phyloP scores from a whole-genome alignment of 192 early-diverging fungal genomes.

The Umbelopsis sp. region DNA sequence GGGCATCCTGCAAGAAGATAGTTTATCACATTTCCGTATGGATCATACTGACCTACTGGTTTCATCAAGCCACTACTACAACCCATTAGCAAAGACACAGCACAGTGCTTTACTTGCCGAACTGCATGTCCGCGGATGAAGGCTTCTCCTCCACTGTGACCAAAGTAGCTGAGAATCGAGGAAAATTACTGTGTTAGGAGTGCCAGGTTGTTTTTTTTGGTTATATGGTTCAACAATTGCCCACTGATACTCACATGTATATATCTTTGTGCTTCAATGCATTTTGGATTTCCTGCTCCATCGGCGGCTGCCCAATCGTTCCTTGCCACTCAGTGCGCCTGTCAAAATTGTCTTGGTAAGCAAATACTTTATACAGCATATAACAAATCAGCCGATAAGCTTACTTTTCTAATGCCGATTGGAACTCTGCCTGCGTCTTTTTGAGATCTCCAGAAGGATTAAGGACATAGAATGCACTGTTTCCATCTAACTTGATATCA shows the following conservation, averaged over 20 bases:
- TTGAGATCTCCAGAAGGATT: constrained; percentile 90
- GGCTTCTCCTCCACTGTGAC: constrained; percentile 90
- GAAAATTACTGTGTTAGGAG: too few relatives aligned
- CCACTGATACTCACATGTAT: constrained; percentile 44
- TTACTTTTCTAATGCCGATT: constrained; percentile 48
- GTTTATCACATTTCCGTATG: constrained; percentile 78
- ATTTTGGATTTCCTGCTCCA: constrained; percentile 61
- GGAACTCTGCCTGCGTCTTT: constrained; percentile 81
- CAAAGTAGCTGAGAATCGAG: constrained; percentile 72
- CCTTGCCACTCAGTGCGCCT: constrained; percentile 67
- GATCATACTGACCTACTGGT: constrained; percentile 85
- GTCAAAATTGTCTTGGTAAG: background rate
- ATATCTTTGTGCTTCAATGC: constrained; percentile 60
- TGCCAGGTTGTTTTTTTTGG: too few relatives aligned
- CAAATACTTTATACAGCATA: background rate
- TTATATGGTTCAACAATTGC: background rate
- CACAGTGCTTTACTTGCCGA: constrained; percentile 64
- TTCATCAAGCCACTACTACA: constrained; percentile 89
- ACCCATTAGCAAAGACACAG: constrained; percentile 86
- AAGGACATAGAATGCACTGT: constrained; percentile 77
- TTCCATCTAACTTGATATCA: constrained; percentile 45
- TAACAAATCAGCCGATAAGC: background rate
- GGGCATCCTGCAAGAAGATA: constrained; percentile 87
- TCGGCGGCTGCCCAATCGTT: constrained; percentile 64
- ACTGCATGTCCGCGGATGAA: constrained; percentile 72